phyloP scores from a whole-genome alignment of 2,329 filamentous ascomycete genomes.

The Colletotrichum salicis region DNA sequence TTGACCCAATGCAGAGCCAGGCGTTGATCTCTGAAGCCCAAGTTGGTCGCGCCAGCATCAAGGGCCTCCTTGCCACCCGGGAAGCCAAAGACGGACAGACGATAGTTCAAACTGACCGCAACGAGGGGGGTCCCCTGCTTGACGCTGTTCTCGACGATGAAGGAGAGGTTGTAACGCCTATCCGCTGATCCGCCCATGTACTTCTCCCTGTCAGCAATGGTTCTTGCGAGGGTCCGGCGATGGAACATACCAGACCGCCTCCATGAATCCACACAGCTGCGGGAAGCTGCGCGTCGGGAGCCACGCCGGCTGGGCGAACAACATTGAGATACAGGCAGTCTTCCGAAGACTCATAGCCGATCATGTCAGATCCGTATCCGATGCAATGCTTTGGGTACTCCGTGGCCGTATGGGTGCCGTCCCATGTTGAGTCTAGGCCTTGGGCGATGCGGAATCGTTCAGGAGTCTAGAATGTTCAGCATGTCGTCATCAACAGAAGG shows the following conservation, averaged over 20 bases:
- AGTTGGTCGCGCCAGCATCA: constrained; percentile 57
- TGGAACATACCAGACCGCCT: constrained; percentile 40
- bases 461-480: constrained; percentile 45
- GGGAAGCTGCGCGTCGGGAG: constrained; percentile 55
- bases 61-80: constrained; percentile 53
- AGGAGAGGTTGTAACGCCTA: constrained; percentile 69
- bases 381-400: constrained; percentile 59
- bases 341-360: constrained; percentile 49
- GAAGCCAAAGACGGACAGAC: constrained; percentile 59
- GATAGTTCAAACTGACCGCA: constrained; percentile 60
- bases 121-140: constrained; percentile 59
- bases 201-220: constrained; percentile 7
- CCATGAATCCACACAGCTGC: constrained; percentile 70
- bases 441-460: constrained; percentile 61
- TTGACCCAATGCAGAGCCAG: constrained; percentile 59
- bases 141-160: constrained; percentile 62
- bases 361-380: constrained; percentile 55
- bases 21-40: constrained; percentile 60
- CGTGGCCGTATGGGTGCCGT: constrained; percentile 52
- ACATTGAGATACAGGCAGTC: constrained; percentile 73
- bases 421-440: constrained; percentile 58
- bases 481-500: constrained; percentile 43
- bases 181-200: constrained; percentile 49
- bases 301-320: constrained; percentile 62
- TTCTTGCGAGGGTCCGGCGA: not conserved